phyloP scores from a whole-genome alignment of 108 stramenopile genomes.

The Discostella pseudostelligera region DNA sequence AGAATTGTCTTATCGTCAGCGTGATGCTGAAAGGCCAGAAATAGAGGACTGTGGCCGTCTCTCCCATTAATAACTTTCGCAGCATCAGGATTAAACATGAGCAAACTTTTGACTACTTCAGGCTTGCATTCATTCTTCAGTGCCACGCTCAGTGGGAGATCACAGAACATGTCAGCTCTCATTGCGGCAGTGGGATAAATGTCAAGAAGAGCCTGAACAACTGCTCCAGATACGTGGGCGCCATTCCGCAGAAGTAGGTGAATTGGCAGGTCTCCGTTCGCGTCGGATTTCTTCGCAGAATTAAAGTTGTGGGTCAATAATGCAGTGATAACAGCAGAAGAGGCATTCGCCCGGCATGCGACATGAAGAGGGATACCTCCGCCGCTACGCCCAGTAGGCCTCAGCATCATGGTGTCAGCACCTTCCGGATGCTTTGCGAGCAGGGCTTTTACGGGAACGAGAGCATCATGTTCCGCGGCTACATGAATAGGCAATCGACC shows the following conservation, averaged over 20 bases:
- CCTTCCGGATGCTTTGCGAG: slow-evolving; percentile 38
- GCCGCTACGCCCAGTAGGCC: slow-evolving; percentile 37
- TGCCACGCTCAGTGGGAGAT: slow-evolving; percentile 45
- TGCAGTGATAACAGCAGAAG: slow-evolving; percentile 38
- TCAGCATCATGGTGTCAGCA: slow-evolving; percentile 48
- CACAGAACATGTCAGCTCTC: slow-evolving; percentile 48
- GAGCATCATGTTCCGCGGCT: slow-evolving; percentile 72
- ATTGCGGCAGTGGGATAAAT: slow-evolving; percentile 44
- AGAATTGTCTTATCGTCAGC: slow-evolving; percentile 86
- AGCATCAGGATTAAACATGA: slow-evolving; percentile 47
- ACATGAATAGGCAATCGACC: slow-evolving; percentile 88
- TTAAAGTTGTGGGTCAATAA: slow-evolving; percentile 39
- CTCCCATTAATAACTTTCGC: slow-evolving; percentile 48
- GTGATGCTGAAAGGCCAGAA: slow-evolving; percentile 77
- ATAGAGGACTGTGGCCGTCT: slow-evolving; percentile 78
- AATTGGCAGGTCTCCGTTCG: slow-evolving; percentile 48
- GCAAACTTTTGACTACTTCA: slow-evolving; percentile 40
- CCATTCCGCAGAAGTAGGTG: slow-evolving; percentile 48
- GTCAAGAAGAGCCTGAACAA: slow-evolving; percentile 44
- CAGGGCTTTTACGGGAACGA: slow-evolving; percentile 41
- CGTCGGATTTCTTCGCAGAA: slow-evolving; percentile 44
- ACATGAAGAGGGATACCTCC: slow-evolving; percentile 49
- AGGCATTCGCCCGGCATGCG: slow-evolving; percentile 40
- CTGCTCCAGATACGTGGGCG: slow-evolving; percentile 27
- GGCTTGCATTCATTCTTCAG: slow-evolving; percentile 44